Evolutionary conservation across 78 protist species (phyloP), one percentile per base, ranked within the genome.

Genomic region (Mantamonas sphyraenae): DNA sequence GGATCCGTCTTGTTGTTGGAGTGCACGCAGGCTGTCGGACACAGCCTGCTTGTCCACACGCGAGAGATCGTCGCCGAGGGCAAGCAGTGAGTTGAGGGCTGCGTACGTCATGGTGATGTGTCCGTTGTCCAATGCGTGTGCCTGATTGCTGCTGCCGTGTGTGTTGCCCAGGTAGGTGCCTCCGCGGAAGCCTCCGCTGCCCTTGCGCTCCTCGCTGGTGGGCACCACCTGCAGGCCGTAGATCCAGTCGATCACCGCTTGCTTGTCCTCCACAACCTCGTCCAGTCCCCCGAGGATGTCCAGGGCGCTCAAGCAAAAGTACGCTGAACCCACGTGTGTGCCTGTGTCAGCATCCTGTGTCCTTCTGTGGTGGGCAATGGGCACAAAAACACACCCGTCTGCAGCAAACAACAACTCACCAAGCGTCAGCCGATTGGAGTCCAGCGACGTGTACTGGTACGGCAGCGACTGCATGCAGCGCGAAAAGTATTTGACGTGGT

Each of bases 41-140:
- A 80, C 73, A 2, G 81, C 84, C 24, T 58, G 39, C 8, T 69
- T 38, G 59, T 73, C 71, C 31, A 87, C 85, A 10, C 92, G n/a
- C 4, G 61, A 5, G 1, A 74, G 42, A 40, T 77, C 79, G 71
- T 87, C 92, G 0, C 92, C 88, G 2, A 73, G 50, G 37, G 75
- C 79, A 30, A 33, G 56, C n/a, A 87, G 82, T 28, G 78, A 39
- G 1, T 65, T 43, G 35, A 87, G 53, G 19, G 92, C 76, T 39
- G 79, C 65, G 68, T 87, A 87, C 0, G 88, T 87, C 64, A 78
- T 81, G 33, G 92, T 84, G 19, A 77, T 43, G 64, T 56, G 87
- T 3, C 12, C 42, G n/a, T 14, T 0, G 30, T 37, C 42, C 33
- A 5, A 16, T 1, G 7, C 19, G 64, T 28, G 60, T 5, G 4